phyloP scores from a whole-genome alignment of 768 basidiomycete genomes.

The Mycena venus region DNA sequence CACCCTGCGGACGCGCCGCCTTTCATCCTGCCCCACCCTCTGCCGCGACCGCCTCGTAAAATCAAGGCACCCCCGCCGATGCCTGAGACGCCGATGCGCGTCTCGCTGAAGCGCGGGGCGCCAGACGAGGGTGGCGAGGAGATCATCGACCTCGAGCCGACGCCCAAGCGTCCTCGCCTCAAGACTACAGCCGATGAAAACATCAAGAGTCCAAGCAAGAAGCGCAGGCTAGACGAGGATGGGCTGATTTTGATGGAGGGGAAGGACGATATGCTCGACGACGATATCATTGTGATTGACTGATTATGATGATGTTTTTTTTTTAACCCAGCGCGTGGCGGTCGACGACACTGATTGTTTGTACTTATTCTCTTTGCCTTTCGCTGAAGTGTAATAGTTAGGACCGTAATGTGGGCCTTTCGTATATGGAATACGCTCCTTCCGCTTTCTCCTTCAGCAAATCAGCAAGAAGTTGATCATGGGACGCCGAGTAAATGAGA shows the following conservation, averaged over 20 bases:
- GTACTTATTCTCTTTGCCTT: too few relatives aligned
- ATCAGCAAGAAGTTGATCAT: too few relatives aligned
- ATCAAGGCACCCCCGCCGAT: constrained; percentile 54
- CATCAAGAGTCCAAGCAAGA: constrained; percentile 71
- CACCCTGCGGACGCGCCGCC: constrained; percentile 65
- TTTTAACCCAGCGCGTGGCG: too few relatives aligned
- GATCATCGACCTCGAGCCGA: constrained; percentile 67
- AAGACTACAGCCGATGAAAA: constrained; percentile 43
- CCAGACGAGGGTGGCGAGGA: constrained; percentile 65
- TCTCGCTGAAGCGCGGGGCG: constrained; percentile 68
- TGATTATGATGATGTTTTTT: constrained; percentile 39
- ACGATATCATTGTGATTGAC: constrained; percentile 72
- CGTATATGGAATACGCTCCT: too few relatives aligned
- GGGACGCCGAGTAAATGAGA: too few relatives aligned
- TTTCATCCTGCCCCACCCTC: constrained; percentile 74
- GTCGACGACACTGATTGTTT: too few relatives aligned
- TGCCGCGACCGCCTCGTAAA: constrained; percentile 68
- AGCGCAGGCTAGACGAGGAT: constrained; percentile 76
- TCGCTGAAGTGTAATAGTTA: too few relatives aligned
- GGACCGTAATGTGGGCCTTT: too few relatives aligned
- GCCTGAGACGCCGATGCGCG: constrained; percentile 58
- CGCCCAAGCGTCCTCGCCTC: constrained; percentile 62
- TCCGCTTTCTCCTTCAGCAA: too few relatives aligned
- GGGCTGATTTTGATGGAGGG: constrained; percentile 78
- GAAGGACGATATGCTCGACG: constrained; percentile 64